Evolutionary conservation across 305 asterid species (phyloP), one percentile per base, ranked within the genome.

Genomic region (Coffea humblotiana): DNA sequence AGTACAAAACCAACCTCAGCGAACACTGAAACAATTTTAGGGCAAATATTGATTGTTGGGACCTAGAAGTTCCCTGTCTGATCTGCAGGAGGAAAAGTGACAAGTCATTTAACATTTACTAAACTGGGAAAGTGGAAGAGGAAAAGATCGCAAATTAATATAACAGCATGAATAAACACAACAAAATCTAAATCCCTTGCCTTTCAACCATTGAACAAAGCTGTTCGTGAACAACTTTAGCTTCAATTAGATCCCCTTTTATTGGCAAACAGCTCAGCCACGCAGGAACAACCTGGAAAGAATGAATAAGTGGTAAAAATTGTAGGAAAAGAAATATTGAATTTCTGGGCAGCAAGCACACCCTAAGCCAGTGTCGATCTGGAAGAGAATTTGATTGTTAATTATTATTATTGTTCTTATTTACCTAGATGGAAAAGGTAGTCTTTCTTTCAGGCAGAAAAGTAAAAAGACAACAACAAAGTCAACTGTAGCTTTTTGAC

Each of bases 261-360:
- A 94, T 85, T 4, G 99, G 99, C 85, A 95, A 86, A 87, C 98
- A 95, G 86, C 90, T 83, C 90, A 95, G 85, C 99, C 99, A 95
- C 68, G 98, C 98, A 54, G 97, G 99, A 84, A 92, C 86, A 68
- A 95, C 94, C 99, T 95, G 86, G 14, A 63, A 82, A 77, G 82
- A 68, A 27, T 67, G 74, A 49, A 80, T 35, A 65, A 80, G 6
- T 48, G 21, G 21, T 68, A 11, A 82, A 48, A 56, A 68, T 65
- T 71, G 6, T 5, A 4, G 71, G n/a, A 63, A 61, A 45, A 45
- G 27, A 75, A 63, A 64, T 27, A 25, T 16, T 25, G 40, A 64
- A 25, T 64, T 25, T 64, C 27, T 10, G 37, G 37, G 37, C 69
- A 13, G 19, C 32, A 3, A 1, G 27, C 8, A 25, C 37, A 13